Conservation (phyloP, 1,284 basidiomycete species). For the Malassezia brasiliensis region DNA sequence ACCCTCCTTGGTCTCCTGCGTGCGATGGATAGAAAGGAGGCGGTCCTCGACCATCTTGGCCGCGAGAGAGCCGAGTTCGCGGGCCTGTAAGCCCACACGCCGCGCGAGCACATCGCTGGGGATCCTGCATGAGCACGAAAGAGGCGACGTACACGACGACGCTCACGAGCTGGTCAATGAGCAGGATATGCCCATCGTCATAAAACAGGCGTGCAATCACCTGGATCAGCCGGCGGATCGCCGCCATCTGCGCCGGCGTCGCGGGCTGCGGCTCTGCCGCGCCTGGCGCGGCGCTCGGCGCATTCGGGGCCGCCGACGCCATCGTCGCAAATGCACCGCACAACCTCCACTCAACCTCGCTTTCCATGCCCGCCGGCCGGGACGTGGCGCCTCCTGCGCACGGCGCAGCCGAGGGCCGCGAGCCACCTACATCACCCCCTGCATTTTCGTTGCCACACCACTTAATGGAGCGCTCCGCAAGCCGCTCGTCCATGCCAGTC, state of each 20-base stretch:
- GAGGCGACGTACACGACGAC: constrained; percentile 71
- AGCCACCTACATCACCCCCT: too few species aligned
- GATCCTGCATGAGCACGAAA: constrained; percentile 53
- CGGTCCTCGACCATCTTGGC: constrained; percentile 74
- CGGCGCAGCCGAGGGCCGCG: neutral
- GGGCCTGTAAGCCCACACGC: constrained; percentile 74
- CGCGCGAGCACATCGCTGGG: constrained; percentile 85
- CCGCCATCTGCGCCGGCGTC: constrained; percentile 31
- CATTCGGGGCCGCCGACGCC: neutral
- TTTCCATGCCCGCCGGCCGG: too few species aligned
- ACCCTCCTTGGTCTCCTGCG: constrained; percentile 10
- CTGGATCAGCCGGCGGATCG: constrained; percentile 60
- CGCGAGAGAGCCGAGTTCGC: constrained; percentile 85
- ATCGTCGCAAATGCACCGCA: neutral
- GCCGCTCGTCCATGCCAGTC: too few species aligned
- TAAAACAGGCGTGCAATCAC: constrained; percentile 89
- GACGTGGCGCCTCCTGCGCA: too few species aligned
- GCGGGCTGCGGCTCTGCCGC: constrained; percentile 19
- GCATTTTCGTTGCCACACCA: too few species aligned
- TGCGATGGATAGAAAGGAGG: constrained; percentile 52
- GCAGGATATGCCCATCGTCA: constrained; percentile 78
- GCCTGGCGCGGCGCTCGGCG: neutral
- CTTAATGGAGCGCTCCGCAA: too few species aligned
- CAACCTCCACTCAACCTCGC: neutral
- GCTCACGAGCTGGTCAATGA: constrained; percentile 82